A percentile compares a stretch with the other conserved stretches of the same genome.
Evolutionary conservation across 2,329 filamentous ascomycete genomes (phyloP).

Genomic region (Chaetomium sp.): DNA sequence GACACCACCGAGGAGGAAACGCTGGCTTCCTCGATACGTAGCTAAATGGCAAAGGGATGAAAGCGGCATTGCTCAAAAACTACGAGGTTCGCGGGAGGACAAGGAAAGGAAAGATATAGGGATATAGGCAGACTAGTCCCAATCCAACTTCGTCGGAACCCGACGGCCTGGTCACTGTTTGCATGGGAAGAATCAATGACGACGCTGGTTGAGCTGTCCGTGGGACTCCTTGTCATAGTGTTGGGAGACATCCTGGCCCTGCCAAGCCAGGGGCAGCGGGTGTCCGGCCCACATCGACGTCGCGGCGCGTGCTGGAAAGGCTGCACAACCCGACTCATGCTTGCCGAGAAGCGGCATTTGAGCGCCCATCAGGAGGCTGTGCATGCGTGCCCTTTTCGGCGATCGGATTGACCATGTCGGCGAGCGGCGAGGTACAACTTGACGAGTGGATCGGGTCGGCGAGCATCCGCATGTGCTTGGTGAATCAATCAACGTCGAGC

Average conservation of each 20-base stretch:
- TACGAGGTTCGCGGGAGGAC: not conserved
- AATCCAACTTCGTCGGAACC: not conserved
- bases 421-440: not conserved
- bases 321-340: conserved; percentile 14
- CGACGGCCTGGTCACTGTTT: conserved; percentile 1
- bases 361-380: conserved; percentile 17
- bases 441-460: not conserved
- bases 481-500: not conserved
- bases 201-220: not conserved
- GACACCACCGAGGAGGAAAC: not conserved
- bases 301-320: conserved; percentile 9
- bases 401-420: conserved; percentile 1
- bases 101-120: not conserved
- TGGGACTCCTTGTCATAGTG: not conserved
- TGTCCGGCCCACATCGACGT: conserved; percentile 14
- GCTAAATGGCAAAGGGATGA: not conserved
- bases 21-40: not conserved
- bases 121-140: not conserved
- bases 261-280: conserved; percentile 4
- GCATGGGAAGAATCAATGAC: not conserved
- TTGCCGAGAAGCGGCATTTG: conserved; percentile 15
- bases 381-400: conserved; percentile 4
- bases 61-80: not conserved
- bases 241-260: not conserved
- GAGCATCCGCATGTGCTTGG: not conserved